Base-by-base conservation (phyloP, 78 protist genomes). In the Dictyostelium citrinum region DNA sequence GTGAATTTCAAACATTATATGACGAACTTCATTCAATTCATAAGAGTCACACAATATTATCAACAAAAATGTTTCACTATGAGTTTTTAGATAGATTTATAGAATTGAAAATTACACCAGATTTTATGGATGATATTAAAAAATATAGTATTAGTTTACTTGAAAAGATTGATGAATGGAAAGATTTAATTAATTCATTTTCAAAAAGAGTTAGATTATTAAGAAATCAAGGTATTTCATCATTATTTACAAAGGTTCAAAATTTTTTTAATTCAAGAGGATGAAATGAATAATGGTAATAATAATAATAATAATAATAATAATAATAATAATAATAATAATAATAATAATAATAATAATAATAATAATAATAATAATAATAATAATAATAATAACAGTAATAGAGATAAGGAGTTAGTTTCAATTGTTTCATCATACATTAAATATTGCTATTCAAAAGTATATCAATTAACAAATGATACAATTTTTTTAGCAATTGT, bases 391-490 rank as follows among this genome's bases (percentile, higher is more conserved):
- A 49, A 49, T 2, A 49, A 49, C 1, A 14, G 16, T 49, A 49
- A 20, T 20, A 20, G 64, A 55, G 6, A 17, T 37, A 22, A 78
- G 1, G 49, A 81, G 41, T 49, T 81, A 7, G 58, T 71, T 16
- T 11, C 37, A 12, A 20, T 22, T 1, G n/a, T 84, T 31, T 74
- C 29, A 9, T 68, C 91, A 31, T 84, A 31, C 31, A 74, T 84
- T 37, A 84, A 84, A 60, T 84, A 51, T 51, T 84, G 91, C 31
- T 84, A 58, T 37, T 78, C 91, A 39, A 20, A 75, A 6, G 55
- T 41, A 10, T 35, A 39, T 41, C 29, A 41, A 31, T 11, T 41
- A 43, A 46, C 22, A 22, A 35, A 33, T 35, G 83, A 35, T 2
- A 29, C 12, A 6, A 31, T 84, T 20, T 12, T 9, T 12, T 5